Conservation (phyloP, 495 filamentous ascomycete genomes). For the Neurospora sp. region DNA sequence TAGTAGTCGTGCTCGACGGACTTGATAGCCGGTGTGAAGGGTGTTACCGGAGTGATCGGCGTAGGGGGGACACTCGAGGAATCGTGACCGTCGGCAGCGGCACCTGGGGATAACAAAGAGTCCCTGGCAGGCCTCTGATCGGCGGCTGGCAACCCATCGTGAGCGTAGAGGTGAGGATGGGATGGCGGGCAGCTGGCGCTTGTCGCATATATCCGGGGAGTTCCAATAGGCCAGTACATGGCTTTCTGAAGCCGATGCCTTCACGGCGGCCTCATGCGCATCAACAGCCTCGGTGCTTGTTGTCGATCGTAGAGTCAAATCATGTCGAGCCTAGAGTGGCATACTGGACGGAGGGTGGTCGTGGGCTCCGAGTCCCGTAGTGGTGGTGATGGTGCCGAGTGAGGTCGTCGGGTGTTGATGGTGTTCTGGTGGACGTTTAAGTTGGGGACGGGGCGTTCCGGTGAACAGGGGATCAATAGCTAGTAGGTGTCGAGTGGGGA, state of each 20-base stretch:
- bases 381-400: not conserved
- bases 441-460: not conserved
- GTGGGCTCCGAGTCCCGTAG: not conserved
- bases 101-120: conserved; percentile 16
- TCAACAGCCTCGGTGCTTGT: conserved; percentile 7
- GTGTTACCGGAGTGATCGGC: conserved; percentile 35
- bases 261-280: conserved; percentile 22
- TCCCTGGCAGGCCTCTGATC: conserved; percentile 17
- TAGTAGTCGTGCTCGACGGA: conserved; percentile 40
- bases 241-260: conserved; percentile 21
- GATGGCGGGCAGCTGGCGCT: conserved; percentile 44
- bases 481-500: not conserved
- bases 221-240: conserved; percentile 98
- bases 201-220: conserved; percentile 78
- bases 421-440: not conserved
- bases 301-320: conserved; percentile 12
- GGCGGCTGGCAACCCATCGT: conserved; percentile 29
- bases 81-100: conserved; percentile 14
- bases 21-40: conserved; percentile 41
- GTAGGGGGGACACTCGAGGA: conserved; percentile 22
- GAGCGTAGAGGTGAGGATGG: conserved; percentile 26
- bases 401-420: not conserved
- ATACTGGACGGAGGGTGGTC: not conserved
- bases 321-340: conserved; percentile 9
- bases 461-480: not conserved